Percentiles rank a stretch among this genome's conserved stretches.
These are phyloP conservation scores for Petunia axillaris DNA, from an alignment of 257 asterid genomes.

Conservation along the genomic window DNA sequence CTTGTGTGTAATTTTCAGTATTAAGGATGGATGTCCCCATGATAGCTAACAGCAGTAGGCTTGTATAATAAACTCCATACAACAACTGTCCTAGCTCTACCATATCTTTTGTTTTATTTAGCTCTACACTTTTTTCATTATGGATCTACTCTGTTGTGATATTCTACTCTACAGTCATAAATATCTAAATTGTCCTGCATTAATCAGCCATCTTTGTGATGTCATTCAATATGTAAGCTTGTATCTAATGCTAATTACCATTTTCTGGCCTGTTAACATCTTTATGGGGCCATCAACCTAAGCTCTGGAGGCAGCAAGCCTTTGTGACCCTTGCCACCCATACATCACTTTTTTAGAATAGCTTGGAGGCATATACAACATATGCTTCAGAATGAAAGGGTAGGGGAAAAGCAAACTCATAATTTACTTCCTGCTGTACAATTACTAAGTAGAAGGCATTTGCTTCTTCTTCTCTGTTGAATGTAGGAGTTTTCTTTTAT, in stretches of 20 bases:
- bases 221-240: constrained; percentile 8
- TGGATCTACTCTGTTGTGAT: not conserved
- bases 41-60: constrained; percentile 5
- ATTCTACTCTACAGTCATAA: not conserved
- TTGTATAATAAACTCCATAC: not conserved
- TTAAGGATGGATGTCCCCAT: not conserved
- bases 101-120: too few relatives aligned
- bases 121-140: too few relatives aligned
- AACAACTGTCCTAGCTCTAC: too few relatives aligned
- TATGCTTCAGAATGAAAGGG: constrained; percentile 12
- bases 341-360: not conserved
- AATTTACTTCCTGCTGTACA: not conserved
- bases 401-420: not conserved
- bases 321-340: not conserved
- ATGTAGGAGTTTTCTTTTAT: not conserved
- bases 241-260: not conserved
- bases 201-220: not conserved
- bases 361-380: not conserved
- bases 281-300: constrained; percentile 16
- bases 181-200: not conserved
- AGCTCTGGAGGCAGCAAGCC: not conserved
- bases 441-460: not conserved
- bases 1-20: not conserved
- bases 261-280: not conserved
- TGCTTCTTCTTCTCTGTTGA: not conserved